Base-by-base conservation (phyloP, 2,329 filamentous ascomycete species). In the Escovopsis weberi region DNA sequence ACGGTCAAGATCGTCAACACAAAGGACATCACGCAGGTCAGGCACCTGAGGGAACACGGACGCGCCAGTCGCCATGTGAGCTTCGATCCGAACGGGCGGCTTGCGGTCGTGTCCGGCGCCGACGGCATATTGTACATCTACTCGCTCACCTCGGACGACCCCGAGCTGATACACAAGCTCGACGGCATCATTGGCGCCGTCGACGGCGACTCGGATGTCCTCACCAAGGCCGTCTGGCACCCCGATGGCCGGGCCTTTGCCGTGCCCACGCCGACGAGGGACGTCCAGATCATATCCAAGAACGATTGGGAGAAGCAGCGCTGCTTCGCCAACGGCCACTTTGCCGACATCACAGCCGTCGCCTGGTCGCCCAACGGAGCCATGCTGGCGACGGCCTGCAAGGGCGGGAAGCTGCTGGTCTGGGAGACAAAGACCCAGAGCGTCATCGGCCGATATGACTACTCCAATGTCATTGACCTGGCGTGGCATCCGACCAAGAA, bases 321-420 rank as follows among this genome's bases (percentile, higher is more conserved):
- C 46, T 64, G 68, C 0, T 98, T 98, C 57, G 66, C 78, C 12
- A 78, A 80, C 28, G 86, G 82, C 0, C 91, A 96, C 56, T 78
- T 78, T 36, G 81, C 80, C 15, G 84, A 93, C 50, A 81, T 98
- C 45, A 94, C 86, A 0, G 83, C 88, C 2, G 64, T 93, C 33
- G 79, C 84, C 33, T 98, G 91, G 91, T 94, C 89, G 12, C 86
- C 87, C 2, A 98, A 98, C 56, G 91, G 91, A 34, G 85, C 88
- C 1, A 69, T 98, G 53, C 69, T 98, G 19, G 86, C 80, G 9
- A 78, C 77, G 15, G 78, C 80, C 12, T 77, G 68, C 48, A 77
- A 75, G 51, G 80, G 83, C 54, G 72, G 74, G 51, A 85, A 78
- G 56, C 64, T 93, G 4, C 59, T 83, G 26, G 67, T 98, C 3